Conservation (phyloP, 169 alveolate genomes). For the Plasmodium fragile region DNA sequence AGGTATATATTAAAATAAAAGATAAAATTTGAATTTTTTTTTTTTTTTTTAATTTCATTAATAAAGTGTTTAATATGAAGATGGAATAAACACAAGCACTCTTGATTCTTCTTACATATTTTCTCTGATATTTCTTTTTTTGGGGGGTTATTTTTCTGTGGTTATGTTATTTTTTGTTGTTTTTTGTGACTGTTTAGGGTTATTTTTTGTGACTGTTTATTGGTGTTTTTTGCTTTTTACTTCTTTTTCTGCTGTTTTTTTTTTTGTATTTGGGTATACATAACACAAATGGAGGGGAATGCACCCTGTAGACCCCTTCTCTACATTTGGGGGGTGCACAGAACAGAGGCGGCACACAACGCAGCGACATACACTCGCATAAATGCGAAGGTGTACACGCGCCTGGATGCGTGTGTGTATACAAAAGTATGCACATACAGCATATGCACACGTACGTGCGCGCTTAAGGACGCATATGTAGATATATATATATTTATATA, state of each 20-base stretch:
- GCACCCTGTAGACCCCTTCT: neutral
- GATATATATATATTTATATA: no score
- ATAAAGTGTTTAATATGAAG: neutral
- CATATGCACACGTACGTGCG: neutral
- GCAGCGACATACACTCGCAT: neutral
- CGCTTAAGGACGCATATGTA: neutral
- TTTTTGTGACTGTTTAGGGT: no score
- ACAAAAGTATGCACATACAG: neutral
- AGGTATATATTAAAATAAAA: neutral
- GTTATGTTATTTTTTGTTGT: neutral
- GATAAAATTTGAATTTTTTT: neutral
- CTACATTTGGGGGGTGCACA: neutral
- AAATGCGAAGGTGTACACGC: neutral
- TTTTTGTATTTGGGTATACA: neutral
- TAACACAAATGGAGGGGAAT: neutral
- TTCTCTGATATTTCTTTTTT: neutral
- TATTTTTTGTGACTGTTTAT: neutral
- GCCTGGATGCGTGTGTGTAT: neutral
- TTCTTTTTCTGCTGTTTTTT: neutral
- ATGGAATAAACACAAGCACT: neutral
- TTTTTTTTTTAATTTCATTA: neutral
- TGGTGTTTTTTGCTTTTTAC: neutral
- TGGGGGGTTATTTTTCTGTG: neutral
- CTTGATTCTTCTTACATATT: neutral
- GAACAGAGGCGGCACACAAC: neutral